Base-by-base conservation (phyloP, 129 eudicot species). In the Calendula officinalis region DNA sequence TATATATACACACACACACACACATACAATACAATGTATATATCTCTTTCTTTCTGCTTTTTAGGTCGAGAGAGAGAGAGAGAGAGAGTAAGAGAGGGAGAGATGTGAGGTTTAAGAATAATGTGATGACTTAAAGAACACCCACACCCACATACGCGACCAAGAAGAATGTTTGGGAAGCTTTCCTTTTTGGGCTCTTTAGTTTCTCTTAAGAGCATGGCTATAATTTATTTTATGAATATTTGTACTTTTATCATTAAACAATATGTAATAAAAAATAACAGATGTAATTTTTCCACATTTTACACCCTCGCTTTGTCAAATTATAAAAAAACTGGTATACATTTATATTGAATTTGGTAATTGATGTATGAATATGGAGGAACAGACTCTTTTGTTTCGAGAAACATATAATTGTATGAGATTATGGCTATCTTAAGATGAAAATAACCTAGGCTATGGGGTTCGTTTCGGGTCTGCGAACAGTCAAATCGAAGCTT, bases 131-230 rank as follows among this genome's bases (percentile, higher is more conserved):
- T 52, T 38, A 53, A 52, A 75, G 58, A 57, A 42, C 74, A 42
- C 79, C 42, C 48, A 50, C 64, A 60, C 61, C 27, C 32, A 60
- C 75, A 56, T 63, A 73, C 72, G 75, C 47, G 60, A 75, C 75
- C 75, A 52, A 59, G 70, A 75, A 60, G 80, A 72, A 45, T 66
- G 73, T 62, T 37, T 69, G 36, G 40, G 64, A 75, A 61, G 74
- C 60, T 67, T 68, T 75, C 56, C 70, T 16, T 46, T 70, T 69
- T 62, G 14, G 53, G 51, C 45, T 55, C 32, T 60, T 55, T 9
- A 33, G 44, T 60, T 59, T 66, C 35, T 56, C 41, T 42, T 49
- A 73, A 65, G 35, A 73, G 49, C 60, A 65, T 33, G 22, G 42
- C 35, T 52, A 52, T 16, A 45, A 30, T 63, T 35, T 44, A 27